Evolutionary conservation across 1,139 yeast genomes (phyloP), one percentile per base, ranked within the genome.

Genomic region (Hyphopichia buzzinii): DNA sequence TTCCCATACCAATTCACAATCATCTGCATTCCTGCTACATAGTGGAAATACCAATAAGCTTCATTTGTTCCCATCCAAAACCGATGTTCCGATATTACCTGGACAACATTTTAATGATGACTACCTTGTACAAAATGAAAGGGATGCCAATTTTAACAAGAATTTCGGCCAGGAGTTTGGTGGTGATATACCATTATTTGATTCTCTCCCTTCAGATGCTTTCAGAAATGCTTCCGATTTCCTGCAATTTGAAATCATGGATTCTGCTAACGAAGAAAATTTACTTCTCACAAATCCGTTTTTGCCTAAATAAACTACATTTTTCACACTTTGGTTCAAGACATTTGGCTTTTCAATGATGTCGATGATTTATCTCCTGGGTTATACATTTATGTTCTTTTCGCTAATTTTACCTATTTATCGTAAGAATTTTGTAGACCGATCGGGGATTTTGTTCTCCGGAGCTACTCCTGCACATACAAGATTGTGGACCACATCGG

Each of bases 151-250:
- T n/a, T n/a, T n/a, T n/a, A 8, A 12, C 25, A 8, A 29, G 22
- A 4, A 13, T 22, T 21, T 26, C 33, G 8, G 10, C 6, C 8
- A 19, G 23, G 23, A 22, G 26, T 21, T 7, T 12, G 3, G 16
- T 17, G 22, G 30, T 27, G 36, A 38, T 11, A 25, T 32, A 10
- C 29, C 28, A 8, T 33, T 36, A 13, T 16, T 28, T 8, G 26
- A 23, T 17, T 30, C 43, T 6, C 38, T 46, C 17, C 50, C 52
- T 4, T 39, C 45, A 8, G 48, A 45, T 31, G 49, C 47, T 7
- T 40, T 47, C 29, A 40, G 41, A 26, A 21, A 31, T 11, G 17
- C 27, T 8, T 29, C 13, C 27, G 29, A 33, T 30, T 35, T 34
- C 17, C 37, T 36, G 27, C 41, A 33, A 12, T 36, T 46, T 25